A percentile compares a stretch with the other conserved stretches of the same genome.
These are phyloP conservation scores for Hypoxylon lienhwacheense DNA, from an alignment of 495 filamentous ascomycete genomes.

Conservation along the genomic window DNA sequence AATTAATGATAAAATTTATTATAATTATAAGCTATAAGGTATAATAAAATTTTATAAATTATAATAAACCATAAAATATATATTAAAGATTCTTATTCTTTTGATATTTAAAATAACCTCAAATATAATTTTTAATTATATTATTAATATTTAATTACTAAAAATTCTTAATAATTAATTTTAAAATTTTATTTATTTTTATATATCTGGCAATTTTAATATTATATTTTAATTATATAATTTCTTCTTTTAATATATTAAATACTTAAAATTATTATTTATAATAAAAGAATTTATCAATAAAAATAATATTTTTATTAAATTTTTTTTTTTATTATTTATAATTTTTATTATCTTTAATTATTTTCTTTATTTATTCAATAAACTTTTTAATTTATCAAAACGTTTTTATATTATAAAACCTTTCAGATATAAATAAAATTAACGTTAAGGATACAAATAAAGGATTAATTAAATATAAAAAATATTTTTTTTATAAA, in stretches of 20 bases:
- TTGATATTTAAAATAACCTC: background rate
- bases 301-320: no score
- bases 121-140: background rate
- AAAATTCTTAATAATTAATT: background rate
- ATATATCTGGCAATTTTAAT: background rate
- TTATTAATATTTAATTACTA: background rate
- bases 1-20: background rate
- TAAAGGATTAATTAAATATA: background rate
- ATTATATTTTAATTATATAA: background rate
- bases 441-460: no score
- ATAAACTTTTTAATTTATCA: background rate
- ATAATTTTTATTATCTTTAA: no score
- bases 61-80: background rate
- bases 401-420: background rate
- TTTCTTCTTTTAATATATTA: background rate
- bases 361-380: background rate
- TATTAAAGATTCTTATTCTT: background rate
- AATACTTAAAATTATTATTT: background rate
- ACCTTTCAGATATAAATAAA: background rate
- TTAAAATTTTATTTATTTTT: background rate
- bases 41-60: background rate
- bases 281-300: background rate
- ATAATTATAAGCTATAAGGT: background rate
- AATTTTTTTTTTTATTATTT: no score
- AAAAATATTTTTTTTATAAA: background rate